These are phyloP conservation scores for Coprinopsis strossmayeri DNA, from an alignment of 768 basidiomycete genomes.

Conservation along the genomic window DNA sequence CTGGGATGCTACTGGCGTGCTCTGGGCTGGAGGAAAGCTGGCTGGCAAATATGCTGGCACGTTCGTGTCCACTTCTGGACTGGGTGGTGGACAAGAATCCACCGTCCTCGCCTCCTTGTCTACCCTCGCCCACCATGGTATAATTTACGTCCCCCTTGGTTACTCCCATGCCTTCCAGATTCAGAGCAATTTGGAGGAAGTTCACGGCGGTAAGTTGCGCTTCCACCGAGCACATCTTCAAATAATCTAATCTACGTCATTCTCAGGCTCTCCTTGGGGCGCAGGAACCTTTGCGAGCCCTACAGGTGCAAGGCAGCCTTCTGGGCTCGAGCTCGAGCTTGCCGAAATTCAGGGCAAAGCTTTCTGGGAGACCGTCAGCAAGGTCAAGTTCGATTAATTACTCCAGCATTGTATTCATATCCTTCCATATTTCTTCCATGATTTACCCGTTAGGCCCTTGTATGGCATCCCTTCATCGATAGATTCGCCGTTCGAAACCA, in stretches of 20 bases:
- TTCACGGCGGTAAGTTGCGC: constrained; percentile 47
- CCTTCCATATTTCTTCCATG: neutral
- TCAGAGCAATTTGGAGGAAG: constrained; percentile 35
- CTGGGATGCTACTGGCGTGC: constrained; percentile 68
- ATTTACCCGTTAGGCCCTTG: neutral
- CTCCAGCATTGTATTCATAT: neutral
- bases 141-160: constrained; percentile 67
- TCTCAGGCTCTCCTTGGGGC: constrained; percentile 67
- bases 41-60: constrained; percentile 69
- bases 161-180: constrained; percentile 44
- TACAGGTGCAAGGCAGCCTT: constrained; percentile 42
- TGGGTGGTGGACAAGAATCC: constrained; percentile 75
- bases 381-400: constrained; percentile 11
- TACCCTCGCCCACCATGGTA: constrained; percentile 66
- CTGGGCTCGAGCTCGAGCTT: constrained; percentile 42
- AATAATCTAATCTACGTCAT: constrained; percentile 8
- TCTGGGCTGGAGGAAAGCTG: constrained; percentile 56
- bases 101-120: constrained; percentile 48
- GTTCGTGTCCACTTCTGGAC: constrained; percentile 69
- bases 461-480: neutral
- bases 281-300: constrained; percentile 54
- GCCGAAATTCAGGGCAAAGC: constrained; percentile 44
- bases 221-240: neutral
- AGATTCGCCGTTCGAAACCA: too few species aligned
- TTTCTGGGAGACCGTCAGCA: constrained; percentile 40